A percentile compares a stretch with the other conserved stretches of the same genome.
Evolutionary conservation across 129 eudicot genomes (phyloP).

Genomic region (Flaveria bidentis): DNA sequence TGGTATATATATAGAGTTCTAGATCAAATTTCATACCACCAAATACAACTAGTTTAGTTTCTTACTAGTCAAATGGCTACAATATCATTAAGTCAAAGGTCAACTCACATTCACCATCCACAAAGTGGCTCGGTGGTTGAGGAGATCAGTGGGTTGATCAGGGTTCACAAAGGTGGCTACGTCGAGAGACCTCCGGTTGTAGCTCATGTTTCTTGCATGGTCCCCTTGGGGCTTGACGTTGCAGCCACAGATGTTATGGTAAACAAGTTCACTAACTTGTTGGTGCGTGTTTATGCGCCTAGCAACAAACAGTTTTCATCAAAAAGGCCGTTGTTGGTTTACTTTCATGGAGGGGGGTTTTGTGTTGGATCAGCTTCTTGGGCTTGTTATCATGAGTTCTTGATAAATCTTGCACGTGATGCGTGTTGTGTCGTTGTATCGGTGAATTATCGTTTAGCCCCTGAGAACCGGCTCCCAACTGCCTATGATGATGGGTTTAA

Average conservation of each 20-base stretch:
- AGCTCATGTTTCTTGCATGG: conserved; percentile 42
- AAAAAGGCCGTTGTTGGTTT: conserved; percentile 49
- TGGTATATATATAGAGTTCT: conserved; percentile 23
- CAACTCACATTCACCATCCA: conserved; percentile 14
- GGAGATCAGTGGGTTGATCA: conserved; percentile 56
- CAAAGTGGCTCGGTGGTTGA: conserved; percentile 40
- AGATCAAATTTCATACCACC: conserved; percentile 29
- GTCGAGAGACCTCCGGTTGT: conserved; percentile 52
- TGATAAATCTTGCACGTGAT: conserved; percentile 42
- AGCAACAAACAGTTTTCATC: conserved; percentile 12
- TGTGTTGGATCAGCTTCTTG: conserved; percentile 74
- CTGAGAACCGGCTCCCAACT: conserved; percentile 60
- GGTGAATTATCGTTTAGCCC: conserved; percentile 57
- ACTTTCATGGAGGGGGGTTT: conserved; percentile 74
- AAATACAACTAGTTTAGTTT: conserved; percentile 10
- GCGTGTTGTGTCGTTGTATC: conserved; percentile 51
- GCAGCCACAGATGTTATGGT: conserved; percentile 43
- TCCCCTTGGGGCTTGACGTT: conserved; percentile 39
- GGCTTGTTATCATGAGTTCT: conserved; percentile 61
- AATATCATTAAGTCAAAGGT: conserved; percentile 30
- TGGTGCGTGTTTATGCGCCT: conserved; percentile 60
- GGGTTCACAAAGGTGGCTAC: conserved; percentile 51
- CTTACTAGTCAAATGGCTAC: conserved; percentile 32
- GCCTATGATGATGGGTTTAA: conserved; percentile 58
- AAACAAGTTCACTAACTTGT: conserved; percentile 39